Evolutionary conservation across 768 basidiomycete genomes (phyloP).

Genomic region (Hericium erinaceus): DNA sequence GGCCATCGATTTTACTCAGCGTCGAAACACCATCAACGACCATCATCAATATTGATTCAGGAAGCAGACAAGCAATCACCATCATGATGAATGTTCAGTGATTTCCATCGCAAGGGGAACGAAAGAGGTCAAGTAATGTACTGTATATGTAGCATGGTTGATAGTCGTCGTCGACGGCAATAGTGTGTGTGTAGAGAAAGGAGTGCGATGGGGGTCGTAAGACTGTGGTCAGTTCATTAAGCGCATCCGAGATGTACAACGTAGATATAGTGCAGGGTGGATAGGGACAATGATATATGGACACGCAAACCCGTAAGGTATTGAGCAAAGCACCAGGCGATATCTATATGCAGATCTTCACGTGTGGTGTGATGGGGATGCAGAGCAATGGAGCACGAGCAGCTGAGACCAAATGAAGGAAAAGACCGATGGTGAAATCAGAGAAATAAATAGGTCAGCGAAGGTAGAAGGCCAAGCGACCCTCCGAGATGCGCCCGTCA

Average conservation of each 20-base stretch:
- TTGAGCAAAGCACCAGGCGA: conserved; percentile 1
- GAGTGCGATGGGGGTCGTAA: neutral
- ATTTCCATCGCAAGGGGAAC: no score
- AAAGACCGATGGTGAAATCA: conserved; percentile 2
- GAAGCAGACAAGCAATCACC: neutral
- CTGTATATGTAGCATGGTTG: no score
- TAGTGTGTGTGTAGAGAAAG: neutral
- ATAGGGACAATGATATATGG: conserved; percentile 4
- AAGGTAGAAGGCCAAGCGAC: neutral
- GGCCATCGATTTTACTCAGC: no score
- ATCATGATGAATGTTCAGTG: neutral
- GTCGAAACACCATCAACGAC: no score
- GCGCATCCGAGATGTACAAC: conserved; percentile 6
- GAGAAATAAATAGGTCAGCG: conserved; percentile 6
- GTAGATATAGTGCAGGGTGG: conserved; percentile 7
- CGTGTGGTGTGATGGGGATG: neutral
- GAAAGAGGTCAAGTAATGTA: no score
- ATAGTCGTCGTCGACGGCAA: neutral
- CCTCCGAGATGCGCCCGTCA: neutral
- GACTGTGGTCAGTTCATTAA: conserved; percentile 12
- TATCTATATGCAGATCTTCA: neutral
- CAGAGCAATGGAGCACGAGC: neutral
- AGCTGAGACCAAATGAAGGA: neutral
- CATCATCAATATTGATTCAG: no score
- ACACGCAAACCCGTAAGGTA: conserved; percentile 1